phyloP scores from a whole-genome alignment of 1,139 yeast species.

The Magnusiomyces fungicola region DNA sequence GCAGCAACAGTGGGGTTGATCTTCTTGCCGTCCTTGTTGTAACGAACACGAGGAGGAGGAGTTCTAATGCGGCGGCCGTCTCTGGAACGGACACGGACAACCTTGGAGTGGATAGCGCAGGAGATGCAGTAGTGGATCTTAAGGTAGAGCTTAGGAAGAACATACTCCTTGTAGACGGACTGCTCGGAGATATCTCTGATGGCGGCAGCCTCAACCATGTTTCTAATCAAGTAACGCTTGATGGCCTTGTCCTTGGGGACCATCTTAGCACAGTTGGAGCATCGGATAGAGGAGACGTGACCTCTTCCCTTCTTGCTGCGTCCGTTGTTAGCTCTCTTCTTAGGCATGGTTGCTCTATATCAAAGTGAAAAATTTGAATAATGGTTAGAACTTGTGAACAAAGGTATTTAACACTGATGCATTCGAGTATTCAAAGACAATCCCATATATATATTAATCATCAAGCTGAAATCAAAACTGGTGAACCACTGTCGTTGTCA shows the following conservation, averaged over 20 bases:
- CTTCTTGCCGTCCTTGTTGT: slow-evolving; percentile 86
- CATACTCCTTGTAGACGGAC: slow-evolving; percentile 98
- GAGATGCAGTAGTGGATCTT: slow-evolving; percentile 99
- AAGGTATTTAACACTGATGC: too few species aligned
- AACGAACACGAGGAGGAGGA: slow-evolving; percentile 99
- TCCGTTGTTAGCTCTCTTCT: slow-evolving; percentile 99
- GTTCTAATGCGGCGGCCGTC: slow-evolving; percentile 97
- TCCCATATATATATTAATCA: too few species aligned
- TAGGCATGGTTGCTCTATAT: slow-evolving; percentile 67
- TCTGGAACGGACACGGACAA: slow-evolving; percentile 99
- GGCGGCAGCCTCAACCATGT: slow-evolving; percentile 99
- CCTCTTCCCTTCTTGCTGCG: slow-evolving; percentile 99
- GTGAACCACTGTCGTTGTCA: too few species aligned
- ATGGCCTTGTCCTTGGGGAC: slow-evolving; percentile 99
- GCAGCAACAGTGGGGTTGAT: slow-evolving; percentile 98
- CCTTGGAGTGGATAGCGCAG: slow-evolving; percentile 99
- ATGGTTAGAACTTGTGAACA: too few species aligned
- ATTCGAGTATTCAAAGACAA: too few species aligned
- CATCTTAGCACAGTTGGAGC: slow-evolving; percentile 99
- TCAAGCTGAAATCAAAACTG: too few species aligned
- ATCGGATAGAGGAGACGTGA: slow-evolving; percentile 99
- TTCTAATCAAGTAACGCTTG: slow-evolving; percentile 99
- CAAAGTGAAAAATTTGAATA: background rate
- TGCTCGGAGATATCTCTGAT: slow-evolving; percentile 99
- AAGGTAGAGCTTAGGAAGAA: slow-evolving; percentile 98